Conservation (phyloP, 2,329 filamentous ascomycete species). For the Paecilomyces sp. region DNA sequence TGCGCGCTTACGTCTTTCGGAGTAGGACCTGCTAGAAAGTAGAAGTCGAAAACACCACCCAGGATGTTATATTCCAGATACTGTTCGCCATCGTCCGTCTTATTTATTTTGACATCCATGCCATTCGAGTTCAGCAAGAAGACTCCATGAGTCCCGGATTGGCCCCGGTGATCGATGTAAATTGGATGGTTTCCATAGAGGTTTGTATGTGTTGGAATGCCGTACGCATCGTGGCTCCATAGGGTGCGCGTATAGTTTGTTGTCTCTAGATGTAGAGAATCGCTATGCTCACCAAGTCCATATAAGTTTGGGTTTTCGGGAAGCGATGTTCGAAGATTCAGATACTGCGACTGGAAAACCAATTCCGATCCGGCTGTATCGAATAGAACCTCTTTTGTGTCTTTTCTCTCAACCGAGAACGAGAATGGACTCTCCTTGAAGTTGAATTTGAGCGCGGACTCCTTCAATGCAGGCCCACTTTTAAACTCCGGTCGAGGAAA, state of each 20-base stretch:
- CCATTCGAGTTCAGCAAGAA: constrained; percentile 67
- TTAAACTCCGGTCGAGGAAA: constrained; percentile 51
- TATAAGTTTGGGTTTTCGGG: constrained; percentile 66
- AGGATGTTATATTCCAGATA: constrained; percentile 75
- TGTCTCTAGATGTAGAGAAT: constrained; percentile 61
- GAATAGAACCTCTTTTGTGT: constrained; percentile 45
- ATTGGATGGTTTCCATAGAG: constrained; percentile 68
- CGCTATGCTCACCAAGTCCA: constrained; percentile 70
- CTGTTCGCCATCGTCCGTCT: constrained; percentile 51
- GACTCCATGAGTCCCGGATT: constrained; percentile 53
- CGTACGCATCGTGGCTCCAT: constrained; percentile 62
- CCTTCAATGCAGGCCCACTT: constrained; percentile 38
- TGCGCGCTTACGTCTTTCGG: constrained; percentile 54
- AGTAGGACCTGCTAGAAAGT: constrained; percentile 55
- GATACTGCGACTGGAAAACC: constrained; percentile 71
- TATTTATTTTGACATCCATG: constrained; percentile 71
- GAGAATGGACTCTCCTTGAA: constrained; percentile 56
- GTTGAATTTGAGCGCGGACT: constrained; percentile 39
- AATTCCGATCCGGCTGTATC: constrained; percentile 61
- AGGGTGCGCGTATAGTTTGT: constrained; percentile 64
- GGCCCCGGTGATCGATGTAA: constrained; percentile 64
- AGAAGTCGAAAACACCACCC: constrained; percentile 68
- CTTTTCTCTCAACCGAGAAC: constrained; percentile 49
- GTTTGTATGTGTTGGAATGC: constrained; percentile 55
- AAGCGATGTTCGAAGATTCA: constrained; percentile 64